These are phyloP conservation scores for Vararia minispora DNA, from an alignment of 768 basidiomycete species.

Conservation along the genomic window DNA sequence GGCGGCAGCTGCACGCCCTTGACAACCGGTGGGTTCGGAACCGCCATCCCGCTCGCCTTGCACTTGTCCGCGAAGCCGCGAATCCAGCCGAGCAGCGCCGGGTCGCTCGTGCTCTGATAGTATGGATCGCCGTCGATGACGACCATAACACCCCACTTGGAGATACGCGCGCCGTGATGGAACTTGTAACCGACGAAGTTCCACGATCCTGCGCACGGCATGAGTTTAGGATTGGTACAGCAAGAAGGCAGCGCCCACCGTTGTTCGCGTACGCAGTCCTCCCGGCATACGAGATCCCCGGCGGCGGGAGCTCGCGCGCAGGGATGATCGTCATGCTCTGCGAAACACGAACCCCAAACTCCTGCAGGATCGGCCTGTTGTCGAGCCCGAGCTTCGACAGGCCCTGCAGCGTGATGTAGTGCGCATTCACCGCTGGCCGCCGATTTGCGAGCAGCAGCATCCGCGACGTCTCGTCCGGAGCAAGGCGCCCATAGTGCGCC, in stretches of 20 bases:
- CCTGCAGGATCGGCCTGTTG: too few relatives aligned
- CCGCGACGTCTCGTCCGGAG: constrained; percentile 45
- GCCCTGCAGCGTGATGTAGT: constrained; percentile 46
- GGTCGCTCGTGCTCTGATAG: constrained; percentile 33
- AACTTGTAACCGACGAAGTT: constrained; percentile 69
- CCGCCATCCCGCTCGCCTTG: constrained; percentile 42
- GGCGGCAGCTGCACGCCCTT: constrained; percentile 19
- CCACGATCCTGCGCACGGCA: too few relatives aligned
- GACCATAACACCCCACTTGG: constrained; percentile 57
- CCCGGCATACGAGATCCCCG: constrained; percentile 44
- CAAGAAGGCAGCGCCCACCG: too few relatives aligned
- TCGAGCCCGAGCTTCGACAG: constrained; percentile 41
- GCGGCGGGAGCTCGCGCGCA: constrained; percentile 51
- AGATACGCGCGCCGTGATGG: constrained; percentile 37
- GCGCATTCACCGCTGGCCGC: constrained; percentile 46
- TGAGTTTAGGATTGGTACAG: too few relatives aligned
- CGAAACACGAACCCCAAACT: constrained; percentile 49
- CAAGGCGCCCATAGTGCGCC: constrained; percentile 50
- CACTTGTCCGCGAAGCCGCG: constrained; percentile 46
- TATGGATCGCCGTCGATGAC: constrained; percentile 39
- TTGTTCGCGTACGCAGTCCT: constrained; percentile 31
- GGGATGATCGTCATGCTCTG: constrained; percentile 53
- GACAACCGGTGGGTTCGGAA: constrained; percentile 27
- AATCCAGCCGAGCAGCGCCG: constrained; percentile 31
- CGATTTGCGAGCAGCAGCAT: constrained; percentile 68